Base-by-base conservation (phyloP, 805 yeast genomes). In the Candida rishiriensis region DNA sequence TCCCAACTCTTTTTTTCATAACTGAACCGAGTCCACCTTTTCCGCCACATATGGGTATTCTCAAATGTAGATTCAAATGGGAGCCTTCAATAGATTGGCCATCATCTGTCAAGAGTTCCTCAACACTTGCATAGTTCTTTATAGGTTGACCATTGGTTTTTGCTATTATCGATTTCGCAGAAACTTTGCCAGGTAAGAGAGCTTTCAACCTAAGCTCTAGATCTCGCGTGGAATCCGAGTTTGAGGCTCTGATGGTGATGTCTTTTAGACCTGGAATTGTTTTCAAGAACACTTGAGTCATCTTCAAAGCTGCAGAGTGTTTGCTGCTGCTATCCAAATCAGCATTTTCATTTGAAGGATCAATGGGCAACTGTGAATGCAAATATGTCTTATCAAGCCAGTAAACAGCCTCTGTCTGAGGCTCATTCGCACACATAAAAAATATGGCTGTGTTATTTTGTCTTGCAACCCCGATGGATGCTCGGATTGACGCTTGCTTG, bases 21-120 rank as follows among this genome's bases (percentile, higher is more conserved):
- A 65, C 55, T 14, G 68, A 59, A 1, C 77, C 78, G 52, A 73
- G 70, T 2, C 78, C 79, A 17, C 79, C 79, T 57, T 75, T 74
- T n/a, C 79, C 79, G 8, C 79, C 79, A 45, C 73, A 65, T 29
- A 72, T 43, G 11, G 68, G 59, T 0, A 63, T 46, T 15, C 59
- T 64, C 29, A 68, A 54, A 47, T 63, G 63, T 48, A 72, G 60
- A 48, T 60, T 49, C 13, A 58, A 12, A 33, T 42, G 46, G 2
- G 36, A 43, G 11, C 29, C 28, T 4, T 17, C 38, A 31, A 12
- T 8, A n/a, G 12, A 40, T 16, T 34, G 12, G 2, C 6, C 3
- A 26, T 16, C 8, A 16, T 29, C 26, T 9, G 29, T n/a, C 10
- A 13, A 15, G 10, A 44, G 16, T 9, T 50, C 47, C 3, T 29